Base-by-base conservation (phyloP, 768 basidiomycete species). In the Pilatotrama ljubarskyi region DNA sequence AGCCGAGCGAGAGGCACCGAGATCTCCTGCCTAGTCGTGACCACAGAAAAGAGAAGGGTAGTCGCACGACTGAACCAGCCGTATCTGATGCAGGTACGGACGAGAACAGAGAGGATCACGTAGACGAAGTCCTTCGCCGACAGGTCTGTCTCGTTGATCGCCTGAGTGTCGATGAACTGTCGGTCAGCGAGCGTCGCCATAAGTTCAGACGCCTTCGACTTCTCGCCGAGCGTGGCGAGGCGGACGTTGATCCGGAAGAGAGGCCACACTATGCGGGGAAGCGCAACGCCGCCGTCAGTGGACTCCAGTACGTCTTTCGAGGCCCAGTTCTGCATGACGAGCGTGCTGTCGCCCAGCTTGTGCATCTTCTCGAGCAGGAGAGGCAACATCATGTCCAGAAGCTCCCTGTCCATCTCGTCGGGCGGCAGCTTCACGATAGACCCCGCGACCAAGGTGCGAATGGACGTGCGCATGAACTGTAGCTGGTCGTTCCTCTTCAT, bases 81-180 rank as follows among this genome's bases (percentile, higher is more conserved):
- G 82, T 83, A 86, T 62, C 80, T 75, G 38, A 84, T 65, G 61
- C 82, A 80, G 7, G 86, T 76, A 44, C 79, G 78, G 10, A 82
- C 75, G 35, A 87, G 68, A 13, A 82, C 76, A 24, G 79, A 74
- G 22, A 75, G 73, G 22, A 88, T 72, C 51, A 87, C 80, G 18
- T 79, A 70, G 20, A 72, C 68, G 48, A 84, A 78, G 62, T 83
- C 76, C 0, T 73, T 69, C 14, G 73, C 68, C n/a, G 70, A 61
- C 32, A 66, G 67, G 38, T 80, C 76, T 14, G 74, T 66, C 41
- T 72, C 69, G 11, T 74, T 69, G 38, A 86, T 69, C 3, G 82
- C 79, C 55, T 80, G 77, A 1, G 75, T 55, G 15, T 85, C 81
- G 50, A 89, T 72, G 55, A 75, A 74, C 4, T 75, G 73, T 15